phyloP scores from a whole-genome alignment of 1,139 yeast genomes.

The Geotrichum restrictum region DNA sequence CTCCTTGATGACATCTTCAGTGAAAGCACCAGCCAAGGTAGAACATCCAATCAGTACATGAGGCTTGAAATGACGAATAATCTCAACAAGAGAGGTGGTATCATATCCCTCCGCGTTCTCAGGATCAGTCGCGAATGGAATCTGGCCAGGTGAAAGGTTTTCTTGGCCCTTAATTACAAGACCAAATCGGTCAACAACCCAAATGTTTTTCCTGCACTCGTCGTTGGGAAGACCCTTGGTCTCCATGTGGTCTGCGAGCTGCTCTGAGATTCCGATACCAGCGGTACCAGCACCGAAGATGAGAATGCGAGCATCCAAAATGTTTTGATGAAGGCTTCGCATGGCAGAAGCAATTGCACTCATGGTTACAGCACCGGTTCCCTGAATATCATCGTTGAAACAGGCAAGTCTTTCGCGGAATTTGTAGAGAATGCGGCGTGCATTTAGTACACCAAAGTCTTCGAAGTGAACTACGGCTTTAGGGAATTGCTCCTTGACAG shows the following conservation, averaged over 20 bases:
- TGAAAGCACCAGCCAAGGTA: constrained; percentile 91
- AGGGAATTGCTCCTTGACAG: constrained; percentile 75
- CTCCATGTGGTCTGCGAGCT: constrained; percentile 80
- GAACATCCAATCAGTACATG: constrained; percentile 92
- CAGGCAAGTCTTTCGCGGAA: constrained; percentile 77
- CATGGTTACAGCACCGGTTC: constrained; percentile 98
- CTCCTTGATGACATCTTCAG: constrained; percentile 75
- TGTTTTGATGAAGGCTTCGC: constrained; percentile 60
- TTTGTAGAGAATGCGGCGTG: constrained; percentile 71
- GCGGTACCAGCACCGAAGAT: constrained; percentile 97
- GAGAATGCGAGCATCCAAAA: constrained; percentile 64
- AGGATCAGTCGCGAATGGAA: constrained; percentile 65
- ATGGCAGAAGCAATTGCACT: constrained; percentile 92
- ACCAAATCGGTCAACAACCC: constrained; percentile 81
- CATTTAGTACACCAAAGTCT: constrained; percentile 90
- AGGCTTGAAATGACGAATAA: constrained; percentile 72
- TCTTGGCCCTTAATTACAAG: constrained; percentile 53
- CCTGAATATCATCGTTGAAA: constrained; percentile 96
- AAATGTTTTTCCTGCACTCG: constrained; percentile 69
- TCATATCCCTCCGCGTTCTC: constrained; percentile 55
- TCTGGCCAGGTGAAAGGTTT: constrained; percentile 56
- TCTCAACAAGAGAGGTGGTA: constrained; percentile 61
- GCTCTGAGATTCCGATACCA: constrained; percentile 93
- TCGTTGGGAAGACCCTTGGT: constrained; percentile 71
- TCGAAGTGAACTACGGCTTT: constrained; percentile 90